Percentiles rank a stretch among this genome's conserved stretches.
These are phyloP conservation scores for Trametes elegans DNA, from an alignment of 768 basidiomycete species.

Conservation along the genomic window DNA sequence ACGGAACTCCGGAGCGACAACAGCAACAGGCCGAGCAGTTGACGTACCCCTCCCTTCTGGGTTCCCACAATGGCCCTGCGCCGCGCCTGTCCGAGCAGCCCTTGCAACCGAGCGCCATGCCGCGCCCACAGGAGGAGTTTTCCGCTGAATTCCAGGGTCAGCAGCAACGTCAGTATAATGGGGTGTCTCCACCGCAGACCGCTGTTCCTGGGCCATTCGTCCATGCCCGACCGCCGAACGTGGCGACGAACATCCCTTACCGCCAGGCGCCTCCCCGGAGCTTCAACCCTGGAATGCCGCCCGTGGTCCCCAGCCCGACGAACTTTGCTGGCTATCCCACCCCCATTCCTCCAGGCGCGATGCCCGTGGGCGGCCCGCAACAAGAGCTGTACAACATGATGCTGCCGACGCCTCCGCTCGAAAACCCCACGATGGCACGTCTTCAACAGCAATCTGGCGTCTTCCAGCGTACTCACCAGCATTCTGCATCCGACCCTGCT, in stretches of 20 bases:
- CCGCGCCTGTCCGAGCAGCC: conserved; percentile 47
- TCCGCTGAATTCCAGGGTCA: conserved; percentile 57
- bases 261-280: conserved; percentile 57
- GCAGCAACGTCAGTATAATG: conserved; percentile 57
- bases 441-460: conserved; percentile 77
- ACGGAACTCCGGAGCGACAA: conserved; percentile 31
- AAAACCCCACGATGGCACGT: conserved; percentile 64
- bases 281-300: conserved; percentile 47
- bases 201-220: conserved; percentile 42
- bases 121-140: conserved; percentile 29
- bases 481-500: conserved; percentile 81
- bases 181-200: conserved; percentile 38
- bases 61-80: conserved; percentile 42
- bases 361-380: conserved; percentile 63
- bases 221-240: conserved; percentile 51
- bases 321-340: conserved; percentile 38
- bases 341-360: conserved; percentile 60
- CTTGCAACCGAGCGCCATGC: conserved; percentile 35
- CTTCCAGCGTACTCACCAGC: conserved; percentile 75
- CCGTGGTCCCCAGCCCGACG: conserved; percentile 49
- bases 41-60: conserved; percentile 63
- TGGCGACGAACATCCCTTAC: conserved; percentile 47
- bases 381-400: conserved; percentile 85
- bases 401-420: conserved; percentile 52
- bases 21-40: conserved; percentile 33